A percentile compares a stretch with the other conserved stretches of the same genome.
phyloP scores from a whole-genome alignment of 2,329 filamentous ascomycete genomes.

The Pleomassaria siparia region DNA sequence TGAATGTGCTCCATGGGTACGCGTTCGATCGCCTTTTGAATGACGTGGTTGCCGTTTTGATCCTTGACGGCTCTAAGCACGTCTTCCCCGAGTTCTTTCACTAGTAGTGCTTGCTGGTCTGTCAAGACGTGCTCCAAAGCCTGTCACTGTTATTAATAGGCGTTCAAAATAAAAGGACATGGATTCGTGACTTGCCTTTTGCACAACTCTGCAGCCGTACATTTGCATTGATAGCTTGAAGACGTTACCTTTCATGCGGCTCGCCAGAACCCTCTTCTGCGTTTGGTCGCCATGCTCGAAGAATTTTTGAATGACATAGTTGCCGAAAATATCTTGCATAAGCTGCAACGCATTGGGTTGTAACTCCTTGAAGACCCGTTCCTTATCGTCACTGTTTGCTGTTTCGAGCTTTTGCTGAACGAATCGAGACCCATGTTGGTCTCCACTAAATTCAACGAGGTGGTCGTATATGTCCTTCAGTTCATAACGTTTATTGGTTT shows the following conservation, averaged over 20 bases:
- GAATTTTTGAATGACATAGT: slow-evolving; percentile 97
- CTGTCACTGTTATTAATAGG: slow-evolving; percentile 47
- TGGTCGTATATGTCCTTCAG: slow-evolving; percentile 86
- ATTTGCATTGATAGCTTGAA: slow-evolving; percentile 78
- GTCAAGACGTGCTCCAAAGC: slow-evolving; percentile 86
- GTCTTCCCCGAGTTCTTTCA: slow-evolving; percentile 77
- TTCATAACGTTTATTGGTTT: slow-evolving; percentile 74
- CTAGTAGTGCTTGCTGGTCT: slow-evolving; percentile 84
- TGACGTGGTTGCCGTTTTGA: slow-evolving; percentile 92
- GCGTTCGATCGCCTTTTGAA: slow-evolving; percentile 88
- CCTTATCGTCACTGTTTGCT: slow-evolving; percentile 95
- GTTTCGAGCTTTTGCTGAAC: slow-evolving; percentile 91
- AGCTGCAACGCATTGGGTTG: slow-evolving; percentile 80
- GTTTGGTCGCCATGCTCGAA: slow-evolving; percentile 94
- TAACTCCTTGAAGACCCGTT: slow-evolving; percentile 85
- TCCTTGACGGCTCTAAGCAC: slow-evolving; percentile 79
- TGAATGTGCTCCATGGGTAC: slow-evolving; percentile 76
- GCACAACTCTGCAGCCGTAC: slow-evolving; percentile 93
- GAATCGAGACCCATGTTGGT: slow-evolving; percentile 93
- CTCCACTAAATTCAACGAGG: slow-evolving; percentile 91
- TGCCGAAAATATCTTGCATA: slow-evolving; percentile 96
- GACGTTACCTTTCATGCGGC: slow-evolving; percentile 85
- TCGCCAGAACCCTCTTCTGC: slow-evolving; percentile 85
- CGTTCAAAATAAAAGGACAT: not conserved
- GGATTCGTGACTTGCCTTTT: slow-evolving; percentile 65